Base-by-base conservation (phyloP, 2,329 filamentous ascomycete species). In the Coccinonectria pachysandricola region DNA sequence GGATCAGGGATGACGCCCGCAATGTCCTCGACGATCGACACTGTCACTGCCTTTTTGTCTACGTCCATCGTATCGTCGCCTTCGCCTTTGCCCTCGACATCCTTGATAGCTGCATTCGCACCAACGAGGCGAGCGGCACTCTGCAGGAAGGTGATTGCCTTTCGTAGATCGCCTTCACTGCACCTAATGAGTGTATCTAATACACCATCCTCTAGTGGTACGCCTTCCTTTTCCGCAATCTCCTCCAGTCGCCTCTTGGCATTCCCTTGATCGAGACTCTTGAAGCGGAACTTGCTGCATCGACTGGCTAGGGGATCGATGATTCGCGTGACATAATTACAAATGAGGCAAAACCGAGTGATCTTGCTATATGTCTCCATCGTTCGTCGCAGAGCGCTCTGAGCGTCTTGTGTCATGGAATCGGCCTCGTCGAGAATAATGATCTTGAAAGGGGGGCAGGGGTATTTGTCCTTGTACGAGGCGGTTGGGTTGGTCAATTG, bases 291-390 rank as follows among this genome's bases (percentile, higher is more conserved):
- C 59, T 98, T 98, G 57, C 78, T 86, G 62, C 91, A 99, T 44
- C 91, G 72, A 53, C 77, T 86, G 2, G 91, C 91, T 12, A 99
- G 62, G 6, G 91, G 92, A 51, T 98, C 91, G 47, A 98, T 98
- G 51, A 99, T 98, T 32, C 91, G 70, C 4, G 91, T 96, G 23
- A 98, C 91, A 48, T 98, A 98, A 59, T 99, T 99, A 61, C 92
- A 98, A 32, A 96, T 88, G 21, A 99, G 66, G 51, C 91, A 96
- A 57, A 99, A 98, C 9, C 91, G 72, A 3, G 91, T 99, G 57
- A 96, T 95, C 48, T 86, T 87, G 54, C 75, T 83, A 57, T 96
- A 96, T 23, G 86, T 93, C 61, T 99, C 91, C 91, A 99, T 99
- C 2, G 91, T 98, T 28, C 92, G 72, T 39, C 91, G 71, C 31